Evolutionary conservation across 306 rosid species (phyloP).

Genomic region (Lagenaria siceraria): DNA sequence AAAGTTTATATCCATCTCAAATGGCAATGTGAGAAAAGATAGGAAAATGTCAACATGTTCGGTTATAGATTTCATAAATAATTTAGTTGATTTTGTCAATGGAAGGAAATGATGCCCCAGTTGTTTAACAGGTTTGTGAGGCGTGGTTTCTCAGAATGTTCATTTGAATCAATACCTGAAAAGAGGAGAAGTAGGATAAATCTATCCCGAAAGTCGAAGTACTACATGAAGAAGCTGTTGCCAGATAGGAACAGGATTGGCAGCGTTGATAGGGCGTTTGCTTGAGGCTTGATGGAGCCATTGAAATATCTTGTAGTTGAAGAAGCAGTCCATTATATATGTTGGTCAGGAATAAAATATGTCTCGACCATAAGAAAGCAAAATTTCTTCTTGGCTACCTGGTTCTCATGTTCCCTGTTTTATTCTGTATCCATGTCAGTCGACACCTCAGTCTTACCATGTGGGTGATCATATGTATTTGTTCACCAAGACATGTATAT

Average conservation of each 20-base stretch:
- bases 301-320: too few species aligned
- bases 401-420: background rate
- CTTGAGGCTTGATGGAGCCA: constrained; percentile 20
- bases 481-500: background rate
- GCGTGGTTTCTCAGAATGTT: constrained; percentile 92
- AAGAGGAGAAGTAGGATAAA: constrained; percentile 51
- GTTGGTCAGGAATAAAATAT: background rate
- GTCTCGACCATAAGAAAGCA: background rate
- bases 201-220: constrained; percentile 85
- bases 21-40: background rate
- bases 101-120: background rate
- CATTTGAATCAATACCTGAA: constrained; percentile 67
- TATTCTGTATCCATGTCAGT: background rate
- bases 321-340: background rate
- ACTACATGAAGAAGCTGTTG: constrained; percentile 66
- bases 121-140: constrained; percentile 70
- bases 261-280: constrained; percentile 22
- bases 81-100: background rate
- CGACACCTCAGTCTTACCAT: background rate
- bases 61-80: too few species aligned
- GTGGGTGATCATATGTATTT: background rate
- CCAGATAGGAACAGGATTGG: constrained; percentile 66
- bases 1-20: background rate
- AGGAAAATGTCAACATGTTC: background rate
- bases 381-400: background rate